These are phyloP conservation scores for Stemphylium lycopersici DNA, from an alignment of 2,329 filamentous ascomycete genomes.

Conservation along the genomic window DNA sequence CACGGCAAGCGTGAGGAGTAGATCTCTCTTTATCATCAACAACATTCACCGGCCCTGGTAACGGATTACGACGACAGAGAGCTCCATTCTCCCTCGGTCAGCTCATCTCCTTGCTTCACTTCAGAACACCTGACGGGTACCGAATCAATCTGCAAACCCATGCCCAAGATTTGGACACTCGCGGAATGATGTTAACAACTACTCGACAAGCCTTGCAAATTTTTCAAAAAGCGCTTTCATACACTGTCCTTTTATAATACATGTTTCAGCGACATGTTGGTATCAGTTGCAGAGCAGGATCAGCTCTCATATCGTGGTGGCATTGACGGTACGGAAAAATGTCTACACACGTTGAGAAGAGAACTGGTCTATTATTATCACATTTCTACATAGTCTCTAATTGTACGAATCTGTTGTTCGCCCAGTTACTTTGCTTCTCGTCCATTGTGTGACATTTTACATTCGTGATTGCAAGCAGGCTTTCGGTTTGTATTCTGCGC, in stretches of 20 bases:
- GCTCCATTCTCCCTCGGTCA: background rate
- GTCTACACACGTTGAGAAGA: background rate
- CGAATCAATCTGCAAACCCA: background rate
- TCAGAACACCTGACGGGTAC: slow-evolving; percentile 5
- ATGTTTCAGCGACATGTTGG: background rate
- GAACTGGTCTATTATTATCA: slow-evolving; percentile 14
- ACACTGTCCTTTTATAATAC: background rate
- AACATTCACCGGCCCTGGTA: background rate
- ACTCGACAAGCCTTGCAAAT: slow-evolving; percentile 6
- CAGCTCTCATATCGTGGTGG: slow-evolving; percentile 6
- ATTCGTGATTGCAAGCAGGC: too few relatives aligned
- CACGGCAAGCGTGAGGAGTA: slow-evolving; percentile 27
- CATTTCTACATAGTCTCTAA: background rate
- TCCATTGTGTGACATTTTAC: background rate
- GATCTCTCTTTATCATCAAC: background rate
- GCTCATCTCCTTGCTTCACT: background rate
- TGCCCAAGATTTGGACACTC: background rate
- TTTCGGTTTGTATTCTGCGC: too few relatives aligned
- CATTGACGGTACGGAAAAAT: slow-evolving; percentile 4
- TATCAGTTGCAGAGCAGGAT: slow-evolving; percentile 6
- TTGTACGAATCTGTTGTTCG: background rate
- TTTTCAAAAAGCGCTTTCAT: slow-evolving; percentile 7
- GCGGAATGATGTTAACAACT: background rate
- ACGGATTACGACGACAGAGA: background rate
- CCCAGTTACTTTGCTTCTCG: background rate